These are phyloP conservation scores for Ormosia semicastrata DNA, from an alignment of 306 rosid species.

Conservation along the genomic window DNA sequence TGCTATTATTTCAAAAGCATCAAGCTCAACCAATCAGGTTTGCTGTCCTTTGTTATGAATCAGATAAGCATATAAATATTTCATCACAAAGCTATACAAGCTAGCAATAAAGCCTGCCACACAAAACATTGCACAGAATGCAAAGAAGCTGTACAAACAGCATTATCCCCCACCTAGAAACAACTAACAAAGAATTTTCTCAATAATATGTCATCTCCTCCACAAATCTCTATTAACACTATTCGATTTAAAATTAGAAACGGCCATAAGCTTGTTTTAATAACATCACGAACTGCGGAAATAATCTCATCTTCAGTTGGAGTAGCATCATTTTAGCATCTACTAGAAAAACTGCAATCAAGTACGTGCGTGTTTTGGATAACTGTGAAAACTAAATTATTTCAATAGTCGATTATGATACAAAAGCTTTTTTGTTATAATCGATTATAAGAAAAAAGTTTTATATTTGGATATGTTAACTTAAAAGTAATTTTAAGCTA, in stretches of 20 bases:
- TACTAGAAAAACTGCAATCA: too few relatives aligned
- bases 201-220: not conserved
- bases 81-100: not conserved
- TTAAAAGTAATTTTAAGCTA: too few relatives aligned
- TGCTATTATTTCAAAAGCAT: conserved; percentile 76
- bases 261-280: not conserved
- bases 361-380: too few relatives aligned
- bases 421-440: too few relatives aligned
- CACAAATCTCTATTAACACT: not conserved
- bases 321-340: not conserved
- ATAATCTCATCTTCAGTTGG: not conserved
- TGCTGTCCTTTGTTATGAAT: not conserved
- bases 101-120: not conserved
- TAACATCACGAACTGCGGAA: not conserved
- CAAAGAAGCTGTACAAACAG: not conserved
- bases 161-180: not conserved
- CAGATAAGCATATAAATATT: not conserved
- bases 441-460: too few relatives aligned
- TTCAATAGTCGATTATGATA: too few relatives aligned
- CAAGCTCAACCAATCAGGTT: conserved; percentile 78
- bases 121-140: not conserved
- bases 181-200: not conserved
- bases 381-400: too few relatives aligned
- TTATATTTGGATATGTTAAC: too few relatives aligned
- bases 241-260: not conserved